Evolutionary conservation across 192 early-diverging fungal species (phyloP).

Genomic region (Podila minutissima): DNA sequence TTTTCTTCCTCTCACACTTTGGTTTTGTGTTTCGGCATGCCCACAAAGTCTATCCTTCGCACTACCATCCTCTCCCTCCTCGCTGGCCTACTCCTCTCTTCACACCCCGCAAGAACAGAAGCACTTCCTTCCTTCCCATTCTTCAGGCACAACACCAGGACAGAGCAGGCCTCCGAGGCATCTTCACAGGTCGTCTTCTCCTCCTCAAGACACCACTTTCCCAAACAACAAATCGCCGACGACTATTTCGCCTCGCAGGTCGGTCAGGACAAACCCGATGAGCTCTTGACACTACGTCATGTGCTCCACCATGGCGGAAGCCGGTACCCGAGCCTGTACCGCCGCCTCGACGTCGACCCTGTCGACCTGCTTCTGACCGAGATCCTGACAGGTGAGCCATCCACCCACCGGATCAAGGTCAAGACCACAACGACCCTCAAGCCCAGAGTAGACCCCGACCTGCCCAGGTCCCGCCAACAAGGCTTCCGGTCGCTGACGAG

Average conservation of each 20-base stretch:
- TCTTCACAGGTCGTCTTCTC: no score
- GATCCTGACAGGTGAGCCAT: constrained; percentile 24
- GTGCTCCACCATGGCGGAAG: constrained; percentile 48
- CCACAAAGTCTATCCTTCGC: no score
- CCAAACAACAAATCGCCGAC: constrained; percentile 6
- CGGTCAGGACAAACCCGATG: constrained; percentile 20
- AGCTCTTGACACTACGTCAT: constrained; percentile 50
- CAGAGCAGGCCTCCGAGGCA: no score
- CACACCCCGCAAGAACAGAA: not conserved
- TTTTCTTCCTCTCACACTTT: no score
- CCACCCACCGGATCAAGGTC: constrained; percentile 43
- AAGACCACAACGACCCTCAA: constrained; percentile 35
- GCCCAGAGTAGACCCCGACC: not conserved
- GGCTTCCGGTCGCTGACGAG: constrained; percentile 64
- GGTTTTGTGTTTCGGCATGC: no score
- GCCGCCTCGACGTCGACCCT: constrained; percentile 36
- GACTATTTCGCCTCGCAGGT: not conserved
- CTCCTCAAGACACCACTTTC: not conserved
- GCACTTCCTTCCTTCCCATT: constrained; percentile 3
- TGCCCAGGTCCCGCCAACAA: constrained; percentile 48
- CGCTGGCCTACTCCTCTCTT: no score
- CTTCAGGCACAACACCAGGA: not conserved
- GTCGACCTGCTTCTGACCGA: constrained; percentile 17
- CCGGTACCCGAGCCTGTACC: constrained; percentile 44
- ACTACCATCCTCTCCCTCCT: no score